Base-by-base conservation (phyloP, 1,139 yeast genomes). In the Pichia sp. region DNA sequence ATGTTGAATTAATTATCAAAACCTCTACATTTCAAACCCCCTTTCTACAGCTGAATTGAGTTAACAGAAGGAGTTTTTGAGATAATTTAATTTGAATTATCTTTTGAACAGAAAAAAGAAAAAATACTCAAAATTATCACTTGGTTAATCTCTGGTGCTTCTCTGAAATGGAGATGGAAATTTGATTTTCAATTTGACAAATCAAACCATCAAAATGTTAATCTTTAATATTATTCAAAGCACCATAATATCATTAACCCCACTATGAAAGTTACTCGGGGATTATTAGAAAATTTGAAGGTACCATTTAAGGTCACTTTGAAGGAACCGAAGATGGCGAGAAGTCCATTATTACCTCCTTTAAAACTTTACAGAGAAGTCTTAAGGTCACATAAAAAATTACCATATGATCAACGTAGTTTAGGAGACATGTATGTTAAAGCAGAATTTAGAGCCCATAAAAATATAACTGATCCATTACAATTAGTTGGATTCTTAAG, bases 401-500 rank as follows among this genome's bases (percentile, higher is more conserved):
- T 91, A 41, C 95, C 95, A 0, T 67, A 70, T 3, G 82, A 83
- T 51, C 85, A 87, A 59, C 75, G 96, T 53, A 76, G 82, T 45
- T 75, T 93, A 38, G 99, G 99, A 6, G 97, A 93, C 67, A 78
- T 81, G 60, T 93, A 93, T 68, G 96, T 93, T 52, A 87, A 84
- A 65, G 80, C 84, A 30, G 99, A 93, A 69, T 93, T 93, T 73
- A 81, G 82, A 60, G 85, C 93, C n/a, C 99, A 95, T 70, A 80
- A 81, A 57, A 70, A 73, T 48, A 77, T 84, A 16, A 96, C 90
- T 60, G 90, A 93, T 67, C 98, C 99, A 1, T 74, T 90, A 41
- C 96, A 91, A 65, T 89, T 93, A 38, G 91, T 95, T 11, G 98
- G 97, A 14, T 93, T 93, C 63, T 75, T 93, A 57, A 81, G 96